Base-by-base conservation (phyloP, 2,329 filamentous ascomycete genomes). In the Sporothrix globosa region DNA sequence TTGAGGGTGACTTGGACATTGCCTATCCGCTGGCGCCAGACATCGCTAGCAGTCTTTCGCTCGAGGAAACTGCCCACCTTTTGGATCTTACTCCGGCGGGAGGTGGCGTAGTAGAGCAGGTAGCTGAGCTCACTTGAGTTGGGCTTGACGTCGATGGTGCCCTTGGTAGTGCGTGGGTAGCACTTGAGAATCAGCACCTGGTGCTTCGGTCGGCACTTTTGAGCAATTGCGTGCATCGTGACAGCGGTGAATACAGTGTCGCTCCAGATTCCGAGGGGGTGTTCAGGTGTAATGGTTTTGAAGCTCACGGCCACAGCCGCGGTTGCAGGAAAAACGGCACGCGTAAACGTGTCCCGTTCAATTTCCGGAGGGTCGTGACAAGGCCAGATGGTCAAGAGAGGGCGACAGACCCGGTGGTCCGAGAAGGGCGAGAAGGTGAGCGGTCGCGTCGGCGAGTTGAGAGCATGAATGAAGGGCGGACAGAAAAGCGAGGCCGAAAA, bases 71-170 rank as follows among this genome's bases (percentile, higher is more conserved):
- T 90, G 80, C 93, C 93, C 75, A 99, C 94, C 82, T 99, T 99
- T 77, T 96, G 92, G 76, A 98, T 89, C 85, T 98, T 99, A 81
- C 92, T 95, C 74, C 93, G 90, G 72, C 95, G 92, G 76, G 94
- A 97, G 78, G 92, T 96, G 73, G 92, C 93, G 84, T 99, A 98
- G 86, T 97, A 98, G 69, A 98, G 88, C 74, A 99, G 88, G 79
- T 98, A 98, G 81, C 93, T 97, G 73, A 99, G 88, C 84, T 99
- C 96, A 82, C 93, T 97, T 75, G 93, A 93, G 81, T 98, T 98
- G 58, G 96, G 94, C 82, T 95, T 96, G 78, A 97, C 93, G 77
- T 97, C 93, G 78, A 94, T 91, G 73, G 92, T 90, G 67, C 92
- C 93, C 82, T 97, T 98, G 74, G 92, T 92, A 74, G 92, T 94